Percentiles rank a stretch among this genome's conserved stretches.
Evolutionary conservation across 2,329 filamentous ascomycete species (phyloP).

Genomic region (Teratosphaeriaceae sp.): DNA sequence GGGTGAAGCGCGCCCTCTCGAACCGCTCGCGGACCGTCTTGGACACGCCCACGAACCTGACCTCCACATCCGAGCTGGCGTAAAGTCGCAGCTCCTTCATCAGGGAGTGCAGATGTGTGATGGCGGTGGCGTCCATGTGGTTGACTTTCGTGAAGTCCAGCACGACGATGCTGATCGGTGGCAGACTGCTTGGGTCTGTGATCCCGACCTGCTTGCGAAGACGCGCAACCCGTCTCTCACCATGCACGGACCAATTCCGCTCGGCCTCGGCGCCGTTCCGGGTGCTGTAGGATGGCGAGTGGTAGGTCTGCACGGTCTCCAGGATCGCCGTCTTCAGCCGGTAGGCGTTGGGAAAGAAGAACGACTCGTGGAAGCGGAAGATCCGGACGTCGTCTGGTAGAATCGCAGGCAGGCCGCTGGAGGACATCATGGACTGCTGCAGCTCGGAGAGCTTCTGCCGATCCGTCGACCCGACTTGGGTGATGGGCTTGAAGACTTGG

Average conservation of each 20-base stretch:
- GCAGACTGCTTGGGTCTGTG: slow-evolving; percentile 22
- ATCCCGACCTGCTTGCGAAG: slow-evolving; percentile 39
- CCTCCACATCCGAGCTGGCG: slow-evolving; percentile 39
- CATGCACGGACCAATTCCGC: slow-evolving; percentile 50
- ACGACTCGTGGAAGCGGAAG: slow-evolving; percentile 50
- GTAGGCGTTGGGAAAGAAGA: slow-evolving; percentile 58
- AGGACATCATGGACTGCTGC: slow-evolving; percentile 9
- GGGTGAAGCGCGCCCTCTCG: slow-evolving; percentile 15
- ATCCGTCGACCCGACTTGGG: slow-evolving; percentile 15
- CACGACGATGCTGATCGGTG: slow-evolving; percentile 43
- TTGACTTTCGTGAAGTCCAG: slow-evolving; percentile 48
- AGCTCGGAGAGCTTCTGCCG: slow-evolving; percentile 10
- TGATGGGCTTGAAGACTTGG: slow-evolving; percentile 47
- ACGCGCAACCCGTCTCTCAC: slow-evolving; percentile 40
- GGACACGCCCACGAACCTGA: slow-evolving; percentile 46
- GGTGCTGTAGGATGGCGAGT: slow-evolving; percentile 35
- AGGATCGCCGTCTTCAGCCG: slow-evolving; percentile 44
- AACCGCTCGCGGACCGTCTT: slow-evolving; percentile 30
- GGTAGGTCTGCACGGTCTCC: slow-evolving; percentile 45
- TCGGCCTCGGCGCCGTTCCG: slow-evolving; percentile 32
- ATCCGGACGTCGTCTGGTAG: slow-evolving; percentile 46
- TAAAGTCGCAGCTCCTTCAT: slow-evolving; percentile 45
- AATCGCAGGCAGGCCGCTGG: slow-evolving; percentile 7
- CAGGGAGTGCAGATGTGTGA: slow-evolving; percentile 44
- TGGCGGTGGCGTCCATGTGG: slow-evolving; percentile 49